Evolutionary conservation across 2,329 filamentous ascomycete species (phyloP), one percentile per base, ranked within the genome.

Genomic region (Penicillium sp.): DNA sequence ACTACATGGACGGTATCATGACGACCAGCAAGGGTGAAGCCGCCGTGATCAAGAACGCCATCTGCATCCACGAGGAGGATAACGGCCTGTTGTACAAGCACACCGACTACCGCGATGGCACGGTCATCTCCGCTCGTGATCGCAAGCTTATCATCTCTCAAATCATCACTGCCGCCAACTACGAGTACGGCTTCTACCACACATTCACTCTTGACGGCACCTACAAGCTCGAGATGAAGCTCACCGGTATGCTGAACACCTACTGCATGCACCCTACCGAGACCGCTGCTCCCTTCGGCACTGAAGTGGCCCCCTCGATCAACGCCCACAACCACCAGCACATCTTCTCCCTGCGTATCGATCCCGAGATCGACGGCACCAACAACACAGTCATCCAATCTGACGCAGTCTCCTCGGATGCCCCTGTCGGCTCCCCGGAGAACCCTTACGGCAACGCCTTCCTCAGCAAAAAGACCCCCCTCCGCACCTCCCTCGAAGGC

Each of bases 311-410:
- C 63, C 88, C 88, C 0, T 85, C 88, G 42, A 89, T 95, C 67
- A 94, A 94, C 65, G 91, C 91, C 1, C 91, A 95, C 76, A 95
- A 95, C 76, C 91, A 96, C 73, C 90, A 96, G 72, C 91, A 96
- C 72, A 81, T 96, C 29, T 96, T 96, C 82, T 95, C 89, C 65
- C 77, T 96, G 46, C 88, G 91, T 41, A 78, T 95, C 46, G 89
- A 96, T 67, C 84, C 91, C 24, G 92, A 91, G 66, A 82, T 96
- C 52, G 91, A 95, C 67, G 91, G 91, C 0, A 81, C 85, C 1
- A 81, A 85, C 61, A 96, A 96, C 71, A 90, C 89, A 0, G 79
- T 95, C 53, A 89, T 89, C 75, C 62, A 65, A 47, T 61, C 31
- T 31, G 62, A 65, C 26, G 62, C 62, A 8, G 56, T 64, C 34